These are phyloP conservation scores for Lactifluus volemus DNA, from an alignment of 768 basidiomycete genomes.

Conservation along the genomic window DNA sequence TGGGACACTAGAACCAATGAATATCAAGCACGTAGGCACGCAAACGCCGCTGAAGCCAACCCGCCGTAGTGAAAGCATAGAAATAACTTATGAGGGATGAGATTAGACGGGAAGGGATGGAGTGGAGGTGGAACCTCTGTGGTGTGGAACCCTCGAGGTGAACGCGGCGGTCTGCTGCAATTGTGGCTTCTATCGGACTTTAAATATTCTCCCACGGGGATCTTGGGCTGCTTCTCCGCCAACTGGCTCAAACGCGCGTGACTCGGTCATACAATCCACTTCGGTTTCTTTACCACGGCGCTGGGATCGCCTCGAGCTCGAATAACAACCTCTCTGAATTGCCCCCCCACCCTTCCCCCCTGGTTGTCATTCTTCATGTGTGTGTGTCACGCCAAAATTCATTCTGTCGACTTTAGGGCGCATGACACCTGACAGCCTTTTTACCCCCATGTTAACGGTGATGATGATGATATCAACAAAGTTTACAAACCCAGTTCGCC, in stretches of 20 bases:
- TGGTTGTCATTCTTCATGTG: too few species aligned
- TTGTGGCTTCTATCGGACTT: constrained; percentile 10
- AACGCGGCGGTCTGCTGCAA: not conserved
- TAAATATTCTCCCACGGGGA: not conserved
- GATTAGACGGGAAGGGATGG: not conserved
- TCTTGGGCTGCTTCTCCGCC: not conserved
- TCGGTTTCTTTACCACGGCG: not conserved
- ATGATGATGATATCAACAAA: not conserved
- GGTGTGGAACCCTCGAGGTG: not conserved
- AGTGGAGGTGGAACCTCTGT: not conserved
- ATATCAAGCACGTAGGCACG: constrained; percentile 10
- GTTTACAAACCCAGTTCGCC: not conserved
- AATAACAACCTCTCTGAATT: not conserved
- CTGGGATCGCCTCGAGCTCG: not conserved
- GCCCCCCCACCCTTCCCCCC: not conserved
- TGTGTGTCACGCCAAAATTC: too few species aligned
- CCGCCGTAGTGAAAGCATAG: not conserved
- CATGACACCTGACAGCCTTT: not conserved
- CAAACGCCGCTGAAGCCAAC: constrained; percentile 5
- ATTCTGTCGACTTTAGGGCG: too few species aligned
- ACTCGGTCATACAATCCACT: not conserved
- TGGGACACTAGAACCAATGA: constrained; percentile 7
- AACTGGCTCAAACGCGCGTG: not conserved
- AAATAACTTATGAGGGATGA: constrained; percentile 1
- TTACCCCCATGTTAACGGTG: not conserved